Conservation (phyloP, 2,329 filamentous ascomycete species). For the Chrysosporium queenslandicum region DNA sequence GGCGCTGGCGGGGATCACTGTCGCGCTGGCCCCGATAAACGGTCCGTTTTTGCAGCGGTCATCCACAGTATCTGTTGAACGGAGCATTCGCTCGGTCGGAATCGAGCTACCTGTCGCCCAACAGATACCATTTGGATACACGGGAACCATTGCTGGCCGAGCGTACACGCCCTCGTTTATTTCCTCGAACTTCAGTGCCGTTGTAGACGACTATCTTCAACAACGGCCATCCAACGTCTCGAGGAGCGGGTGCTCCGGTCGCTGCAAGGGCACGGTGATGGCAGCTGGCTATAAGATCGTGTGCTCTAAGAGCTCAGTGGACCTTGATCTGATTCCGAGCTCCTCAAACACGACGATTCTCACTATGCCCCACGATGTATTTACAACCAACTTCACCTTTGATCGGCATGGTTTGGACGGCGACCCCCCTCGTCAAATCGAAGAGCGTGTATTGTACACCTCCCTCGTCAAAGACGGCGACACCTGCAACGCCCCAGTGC, state of each 20-base stretch:
- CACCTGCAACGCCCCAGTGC: background rate
- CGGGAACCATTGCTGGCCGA: background rate
- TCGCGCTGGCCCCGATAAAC: constrained; percentile 1
- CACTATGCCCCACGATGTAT: background rate
- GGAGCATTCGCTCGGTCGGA: background rate
- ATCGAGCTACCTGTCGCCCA: background rate
- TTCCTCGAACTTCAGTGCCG: background rate
- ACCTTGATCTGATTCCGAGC: background rate
- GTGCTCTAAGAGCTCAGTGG: background rate
- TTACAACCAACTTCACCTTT: background rate
- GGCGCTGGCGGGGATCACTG: background rate
- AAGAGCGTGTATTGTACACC: background rate
- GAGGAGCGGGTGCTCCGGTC: background rate
- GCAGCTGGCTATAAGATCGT: background rate
- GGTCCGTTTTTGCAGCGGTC: constrained; percentile 2
- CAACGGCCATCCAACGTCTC: background rate
- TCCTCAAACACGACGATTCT: background rate
- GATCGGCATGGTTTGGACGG: background rate
- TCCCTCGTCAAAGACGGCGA: background rate
- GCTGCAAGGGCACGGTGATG: background rate
- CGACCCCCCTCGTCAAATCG: background rate
- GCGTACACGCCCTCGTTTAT: background rate
- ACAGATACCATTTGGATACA: background rate
- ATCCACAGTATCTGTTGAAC: background rate
- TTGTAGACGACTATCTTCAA: constrained; percentile 1